phyloP scores from a whole-genome alignment of 768 basidiomycete species.

The Sutorius australiensis region DNA sequence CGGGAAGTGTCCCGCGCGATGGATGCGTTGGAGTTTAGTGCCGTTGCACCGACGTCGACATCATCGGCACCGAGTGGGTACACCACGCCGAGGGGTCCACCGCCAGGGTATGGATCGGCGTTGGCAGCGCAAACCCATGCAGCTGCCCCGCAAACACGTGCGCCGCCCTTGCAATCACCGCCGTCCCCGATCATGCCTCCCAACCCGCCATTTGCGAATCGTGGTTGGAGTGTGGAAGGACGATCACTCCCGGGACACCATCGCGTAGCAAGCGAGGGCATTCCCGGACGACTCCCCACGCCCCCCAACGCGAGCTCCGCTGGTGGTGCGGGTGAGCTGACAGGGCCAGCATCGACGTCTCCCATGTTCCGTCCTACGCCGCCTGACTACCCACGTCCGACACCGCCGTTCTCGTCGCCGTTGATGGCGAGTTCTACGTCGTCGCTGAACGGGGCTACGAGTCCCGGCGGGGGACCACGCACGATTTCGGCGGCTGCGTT shows the following conservation, averaged over 20 bases:
- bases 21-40: constrained; percentile 48
- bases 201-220: constrained; percentile 38
- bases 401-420: constrained; percentile 31
- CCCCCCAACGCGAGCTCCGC: neutral
- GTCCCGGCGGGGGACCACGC: constrained; percentile 37
- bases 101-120: constrained; percentile 4
- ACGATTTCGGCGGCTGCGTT: constrained; percentile 79
- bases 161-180: constrained; percentile 8
- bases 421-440: constrained; percentile 33
- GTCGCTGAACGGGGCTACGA: constrained; percentile 25
- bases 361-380: constrained; percentile 33
- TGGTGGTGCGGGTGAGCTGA: neutral
- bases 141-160: neutral
- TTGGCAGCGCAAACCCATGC: constrained; percentile 1
- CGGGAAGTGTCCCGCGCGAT: constrained; percentile 64
- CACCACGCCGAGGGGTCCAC: constrained; percentile 15
- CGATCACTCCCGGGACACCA: constrained; percentile 1
- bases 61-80: constrained; percentile 13
- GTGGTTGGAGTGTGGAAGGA: constrained; percentile 16
- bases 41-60: constrained; percentile 17
- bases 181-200: constrained; percentile 34
- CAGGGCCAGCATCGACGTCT: neutral
- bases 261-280: constrained; percentile 2
- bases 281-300: constrained; percentile 8
- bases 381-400: constrained; percentile 42